Evolutionary conservation across 2,329 filamentous ascomycete species (phyloP), one percentile per base, ranked within the genome.

Genomic region (Ophiognomonia clavigignenti-juglandacearum): DNA sequence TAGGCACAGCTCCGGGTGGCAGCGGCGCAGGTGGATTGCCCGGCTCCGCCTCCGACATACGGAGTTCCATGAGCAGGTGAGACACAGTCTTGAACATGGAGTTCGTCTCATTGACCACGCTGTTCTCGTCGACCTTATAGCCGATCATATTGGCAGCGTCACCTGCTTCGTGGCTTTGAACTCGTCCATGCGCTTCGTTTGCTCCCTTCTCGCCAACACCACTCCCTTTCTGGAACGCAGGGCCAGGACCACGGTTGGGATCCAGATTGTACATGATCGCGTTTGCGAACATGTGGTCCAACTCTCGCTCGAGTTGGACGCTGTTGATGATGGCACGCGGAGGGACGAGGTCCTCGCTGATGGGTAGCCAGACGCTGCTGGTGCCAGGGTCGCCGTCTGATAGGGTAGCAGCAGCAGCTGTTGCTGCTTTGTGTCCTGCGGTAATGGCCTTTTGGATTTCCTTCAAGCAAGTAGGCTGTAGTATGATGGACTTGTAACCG

Each of bases 251-350:
- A 22, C 84, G 79, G 55, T 86, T 74, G 0, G 85, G 83, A 53
- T 95, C 88, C 0, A 87, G 83, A 58, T 97, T 97, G 72, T 96
- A 98, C 93, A 98, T 97, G 66, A 96, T 86, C 16, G 93, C 92
- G 60, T 97, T 97, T 56, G 90, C 89, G 64, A 97, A 96, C 88
- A 97, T 96, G 58, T 95, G 87, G 57, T 95, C 88, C 10, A 97
- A 72, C 64, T 97, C 92, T 55, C 90, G 88, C 66, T 97, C 92
- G 14, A 97, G 75, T 63, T 97, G 93, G 1, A 86, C 82, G 42
- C 87, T 91, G 65, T 97, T 97, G 65, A 97, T 88, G 57, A 97
- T 96, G 18, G 84, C 88, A 57, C 83, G 88, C 0, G 93, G 92
- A 3, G 92, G 88, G 3, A 92, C 75, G 22, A 96, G 73, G 48